phyloP scores from a whole-genome alignment of 495 filamentous ascomycete genomes.

The Daldinia grandis region DNA sequence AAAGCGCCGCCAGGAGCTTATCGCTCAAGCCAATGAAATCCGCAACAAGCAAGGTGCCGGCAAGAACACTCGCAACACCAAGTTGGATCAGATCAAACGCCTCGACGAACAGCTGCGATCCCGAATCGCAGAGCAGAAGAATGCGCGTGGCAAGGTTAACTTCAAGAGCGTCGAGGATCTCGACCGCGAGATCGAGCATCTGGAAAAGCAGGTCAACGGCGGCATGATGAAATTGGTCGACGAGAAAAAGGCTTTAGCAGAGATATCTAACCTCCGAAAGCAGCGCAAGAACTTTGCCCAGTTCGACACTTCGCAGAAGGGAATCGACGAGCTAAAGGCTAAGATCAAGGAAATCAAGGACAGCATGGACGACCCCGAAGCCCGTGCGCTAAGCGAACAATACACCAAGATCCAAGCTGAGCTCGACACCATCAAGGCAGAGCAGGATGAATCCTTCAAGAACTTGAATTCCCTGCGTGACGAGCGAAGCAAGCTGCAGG shows the following conservation, averaged over 20 bases:
- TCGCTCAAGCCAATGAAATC: conserved; percentile 74
- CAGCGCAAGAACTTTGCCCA: conserved; percentile 87
- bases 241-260: conserved; percentile 89
- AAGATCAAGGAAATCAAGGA: conserved; percentile 88
- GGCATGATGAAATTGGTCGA: conserved; percentile 93
- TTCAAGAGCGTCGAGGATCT: conserved; percentile 91
- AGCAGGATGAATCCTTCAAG: conserved; percentile 89
- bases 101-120: conserved; percentile 84
- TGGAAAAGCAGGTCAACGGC: conserved; percentile 84
- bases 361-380: conserved; percentile 88
- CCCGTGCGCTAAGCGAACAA: conserved; percentile 83
- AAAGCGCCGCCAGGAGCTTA: conserved; percentile 84
- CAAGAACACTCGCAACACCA: conserved; percentile 77
- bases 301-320: conserved; percentile 82
- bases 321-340: conserved; percentile 82
- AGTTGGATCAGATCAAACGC: conserved; percentile 85
- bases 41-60: conserved; percentile 81
- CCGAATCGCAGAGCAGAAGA: conserved; percentile 84
- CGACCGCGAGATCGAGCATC: conserved; percentile 77
- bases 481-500: conserved; percentile 81
- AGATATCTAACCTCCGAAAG: conserved; percentile 83
- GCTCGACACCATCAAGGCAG: conserved; percentile 85
- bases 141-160: conserved; percentile 72
- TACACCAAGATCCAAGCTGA: conserved; percentile 85
- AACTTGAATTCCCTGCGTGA: conserved; percentile 87